Evolutionary conservation across 148 eudicot genomes (phyloP).

Genomic region (Cornus suecica): DNA sequence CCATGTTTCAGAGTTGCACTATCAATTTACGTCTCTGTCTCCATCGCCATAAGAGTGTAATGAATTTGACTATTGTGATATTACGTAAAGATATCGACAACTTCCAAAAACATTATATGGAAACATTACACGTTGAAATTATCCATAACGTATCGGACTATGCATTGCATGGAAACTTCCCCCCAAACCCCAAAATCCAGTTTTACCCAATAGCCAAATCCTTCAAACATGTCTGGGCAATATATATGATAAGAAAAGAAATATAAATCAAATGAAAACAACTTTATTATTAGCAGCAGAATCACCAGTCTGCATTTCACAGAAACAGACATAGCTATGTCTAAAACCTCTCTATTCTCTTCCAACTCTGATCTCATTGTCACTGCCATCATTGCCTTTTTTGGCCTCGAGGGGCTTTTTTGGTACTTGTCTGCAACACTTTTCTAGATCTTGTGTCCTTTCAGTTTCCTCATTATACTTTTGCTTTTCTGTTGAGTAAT

Average conservation of each 20-base stretch:
- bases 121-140: too few species aligned
- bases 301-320: not conserved
- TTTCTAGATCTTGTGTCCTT: not conserved
- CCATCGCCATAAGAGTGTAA: too few species aligned
- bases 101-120: too few species aligned
- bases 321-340: not conserved
- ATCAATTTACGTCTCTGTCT: too few species aligned
- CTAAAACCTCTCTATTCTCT: not conserved
- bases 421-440: slow-evolving; percentile 5
- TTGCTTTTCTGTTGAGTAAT: not conserved
- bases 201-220: not conserved
- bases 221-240: not conserved
- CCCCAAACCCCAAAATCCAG: slow-evolving; percentile 1
- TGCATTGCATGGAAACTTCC: too few species aligned
- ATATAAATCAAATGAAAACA: not conserved
- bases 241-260: not conserved
- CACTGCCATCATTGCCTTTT: not conserved
- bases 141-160: too few species aligned
- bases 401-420: not conserved
- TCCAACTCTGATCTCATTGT: slow-evolving; percentile 2
- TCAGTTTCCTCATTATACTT: not conserved
- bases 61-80: too few species aligned
- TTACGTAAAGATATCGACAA: too few species aligned
- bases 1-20: too few species aligned
- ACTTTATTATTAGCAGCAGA: not conserved